Evolutionary conservation across 139 green algal species (phyloP).

Genomic region (Eudorina sp.): DNA sequence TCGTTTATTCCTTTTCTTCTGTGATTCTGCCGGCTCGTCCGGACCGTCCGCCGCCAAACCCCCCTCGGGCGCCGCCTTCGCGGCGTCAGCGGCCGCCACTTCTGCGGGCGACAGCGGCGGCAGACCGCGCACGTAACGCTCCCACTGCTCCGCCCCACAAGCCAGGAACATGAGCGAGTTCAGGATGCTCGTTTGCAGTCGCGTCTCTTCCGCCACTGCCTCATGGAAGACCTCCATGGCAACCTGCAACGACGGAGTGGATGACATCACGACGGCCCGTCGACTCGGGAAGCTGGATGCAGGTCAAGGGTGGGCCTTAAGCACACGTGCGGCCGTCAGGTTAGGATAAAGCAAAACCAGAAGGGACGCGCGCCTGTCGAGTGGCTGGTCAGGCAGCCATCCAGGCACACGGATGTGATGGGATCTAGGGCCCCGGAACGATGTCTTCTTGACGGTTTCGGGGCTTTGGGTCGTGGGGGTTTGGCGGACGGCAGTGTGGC

Average conservation of each 20-base stretch:
- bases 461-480: too few species aligned
- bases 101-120: slow-evolving; percentile 13
- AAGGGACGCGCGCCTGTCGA: background rate
- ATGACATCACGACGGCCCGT: background rate
- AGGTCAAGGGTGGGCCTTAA: background rate
- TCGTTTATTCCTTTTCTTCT: too few species aligned
- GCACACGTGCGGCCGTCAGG: background rate
- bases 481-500: background rate
- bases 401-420: background rate
- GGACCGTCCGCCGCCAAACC: background rate
- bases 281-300: background rate
- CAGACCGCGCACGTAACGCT: slow-evolving; percentile 32
- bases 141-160: slow-evolving; percentile 44
- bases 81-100: background rate
- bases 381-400: background rate
- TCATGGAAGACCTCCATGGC: slow-evolving; percentile 4
- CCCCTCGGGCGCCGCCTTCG: background rate
- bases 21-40: background rate
- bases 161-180: slow-evolving; percentile 48
- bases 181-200: background rate
- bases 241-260: background rate
- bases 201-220: background rate
- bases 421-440: too few species aligned
- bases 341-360: background rate
- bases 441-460: too few species aligned